Evolutionary conservation across 208 protist genomes (phyloP).

Genomic region (Acanthamoeba quina): DNA sequence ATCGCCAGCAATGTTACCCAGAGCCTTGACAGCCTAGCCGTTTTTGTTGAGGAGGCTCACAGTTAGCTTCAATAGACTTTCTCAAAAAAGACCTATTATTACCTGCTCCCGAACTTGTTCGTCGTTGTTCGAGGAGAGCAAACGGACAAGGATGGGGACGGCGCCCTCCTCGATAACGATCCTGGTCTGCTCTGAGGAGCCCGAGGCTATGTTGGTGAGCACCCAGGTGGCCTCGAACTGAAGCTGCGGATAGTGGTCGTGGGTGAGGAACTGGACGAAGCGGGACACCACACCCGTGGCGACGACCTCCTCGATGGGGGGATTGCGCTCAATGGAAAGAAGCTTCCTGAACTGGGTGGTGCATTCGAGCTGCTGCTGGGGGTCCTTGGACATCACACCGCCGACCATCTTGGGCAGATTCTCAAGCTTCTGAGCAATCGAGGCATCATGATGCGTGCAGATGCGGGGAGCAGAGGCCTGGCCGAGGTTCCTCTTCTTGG

Average conservation of each 20-base stretch:
- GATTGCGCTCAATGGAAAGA: constrained; percentile 94
- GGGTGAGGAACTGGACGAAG: constrained; percentile 95
- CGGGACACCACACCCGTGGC: constrained; percentile 94
- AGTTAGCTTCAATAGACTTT: no score
- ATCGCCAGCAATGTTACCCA: constrained; percentile 99
- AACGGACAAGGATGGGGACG: constrained; percentile 96
- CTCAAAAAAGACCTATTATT: no score
- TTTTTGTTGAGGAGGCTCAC: no score
- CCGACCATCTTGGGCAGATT: constrained; percentile 82
- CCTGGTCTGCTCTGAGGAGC: constrained; percentile 96
- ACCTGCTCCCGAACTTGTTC: constrained; percentile 98
- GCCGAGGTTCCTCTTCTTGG: constrained; percentile 68
- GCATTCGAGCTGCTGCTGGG: constrained; percentile 78
- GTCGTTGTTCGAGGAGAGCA: constrained; percentile 93
- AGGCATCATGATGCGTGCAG: no score
- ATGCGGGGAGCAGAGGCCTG: neutral
- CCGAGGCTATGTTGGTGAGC: constrained; percentile 99
- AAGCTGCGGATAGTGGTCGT: constrained; percentile 89
- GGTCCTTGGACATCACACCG: constrained; percentile 81
- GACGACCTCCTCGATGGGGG: constrained; percentile 97
- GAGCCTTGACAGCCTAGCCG: constrained; percentile 97
- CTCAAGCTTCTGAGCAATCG: no score
- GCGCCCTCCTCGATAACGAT: constrained; percentile 94
- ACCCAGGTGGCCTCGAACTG: constrained; percentile 99
- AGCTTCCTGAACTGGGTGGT: constrained; percentile 89